Base-by-base conservation (phyloP, 305 asterid species). In the Salvia sclarea region DNA sequence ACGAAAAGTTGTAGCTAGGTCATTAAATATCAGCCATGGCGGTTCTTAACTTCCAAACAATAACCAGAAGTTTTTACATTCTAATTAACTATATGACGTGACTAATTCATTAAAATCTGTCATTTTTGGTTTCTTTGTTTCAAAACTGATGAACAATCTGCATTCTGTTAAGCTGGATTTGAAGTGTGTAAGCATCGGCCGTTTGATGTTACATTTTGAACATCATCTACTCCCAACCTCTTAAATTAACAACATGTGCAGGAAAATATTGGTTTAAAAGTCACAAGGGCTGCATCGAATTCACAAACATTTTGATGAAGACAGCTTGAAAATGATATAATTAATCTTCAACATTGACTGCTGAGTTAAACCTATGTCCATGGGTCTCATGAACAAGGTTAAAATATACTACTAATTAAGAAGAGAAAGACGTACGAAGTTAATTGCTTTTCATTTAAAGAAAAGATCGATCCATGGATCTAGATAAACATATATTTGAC, bases 161-260 rank as follows among this genome's bases (percentile, higher is more conserved):
- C 41, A 58, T 50, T 65, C 70, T 61, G 59, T 60, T 71, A 71
- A 55, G 50, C 30, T 63, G 35, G 76, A 75, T 79, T 78, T 75
- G 76, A 71, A 62, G 61, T 66, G 22, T 66, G 76, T 69, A 58
- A 38, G 33, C 33, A 28, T 28, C 33, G 33, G 33, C 65, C n/a
- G n/a, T n/a, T 54, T 72, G 78, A 79, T 79, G 71, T 73, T 73
- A 71, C 74, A 71, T 44, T 67, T 66, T 65, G 75, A 47, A 68
- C 63, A 43, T 11, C 24, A 38, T 64, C 59, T 75, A 38, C 74
- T 63, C 65, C 66, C 50, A 71, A 49, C 7, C 45, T 71, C 78
- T 79, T 71, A 66, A 71, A 40, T 48, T 20, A 55, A 64, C 75
- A 55, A 64, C 75, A 62, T 12, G 45, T 53, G 13, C 33, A 35